phyloP scores from a whole-genome alignment of 768 basidiomycete species.

The Lactifluus rugatus region DNA sequence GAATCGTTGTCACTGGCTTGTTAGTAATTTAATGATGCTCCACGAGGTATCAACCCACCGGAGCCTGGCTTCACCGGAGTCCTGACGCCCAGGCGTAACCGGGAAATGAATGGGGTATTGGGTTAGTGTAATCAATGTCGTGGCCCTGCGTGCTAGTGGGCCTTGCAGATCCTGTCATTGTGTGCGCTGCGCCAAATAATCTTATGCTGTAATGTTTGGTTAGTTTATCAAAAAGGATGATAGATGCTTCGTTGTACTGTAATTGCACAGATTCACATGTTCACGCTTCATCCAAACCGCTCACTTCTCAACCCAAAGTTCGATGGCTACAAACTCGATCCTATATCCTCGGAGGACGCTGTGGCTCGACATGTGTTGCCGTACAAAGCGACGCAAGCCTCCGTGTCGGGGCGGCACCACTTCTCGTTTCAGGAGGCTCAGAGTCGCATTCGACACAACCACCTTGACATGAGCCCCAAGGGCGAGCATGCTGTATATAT shows the following conservation, averaged over 20 bases:
- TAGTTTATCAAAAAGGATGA: too few species aligned
- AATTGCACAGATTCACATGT: background rate
- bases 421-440: conserved; percentile 76
- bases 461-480: conserved; percentile 44
- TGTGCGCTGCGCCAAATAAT: too few species aligned
- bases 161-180: too few species aligned
- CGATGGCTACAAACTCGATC: conserved; percentile 71
- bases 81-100: background rate
- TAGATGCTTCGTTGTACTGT: too few species aligned
- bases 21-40: background rate
- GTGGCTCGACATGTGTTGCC: conserved; percentile 42
- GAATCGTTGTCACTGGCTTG: too few species aligned
- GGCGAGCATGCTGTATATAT: conserved; percentile 52
- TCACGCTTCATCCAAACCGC: conserved; percentile 26
- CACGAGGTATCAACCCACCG: background rate
- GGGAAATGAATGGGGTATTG: too few species aligned
- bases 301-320: conserved; percentile 70
- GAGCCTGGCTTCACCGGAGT: background rate
- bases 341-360: conserved; percentile 46
- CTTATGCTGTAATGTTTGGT: too few species aligned
- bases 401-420: conserved; percentile 48
- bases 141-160: too few species aligned
- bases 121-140: too few species aligned
- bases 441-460: conserved; percentile 78
- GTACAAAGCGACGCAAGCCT: conserved; percentile 40